These are phyloP conservation scores for Anthracocystis panici-leucophaei DNA, from an alignment of 1,284 basidiomycete genomes.

Conservation along the genomic window DNA sequence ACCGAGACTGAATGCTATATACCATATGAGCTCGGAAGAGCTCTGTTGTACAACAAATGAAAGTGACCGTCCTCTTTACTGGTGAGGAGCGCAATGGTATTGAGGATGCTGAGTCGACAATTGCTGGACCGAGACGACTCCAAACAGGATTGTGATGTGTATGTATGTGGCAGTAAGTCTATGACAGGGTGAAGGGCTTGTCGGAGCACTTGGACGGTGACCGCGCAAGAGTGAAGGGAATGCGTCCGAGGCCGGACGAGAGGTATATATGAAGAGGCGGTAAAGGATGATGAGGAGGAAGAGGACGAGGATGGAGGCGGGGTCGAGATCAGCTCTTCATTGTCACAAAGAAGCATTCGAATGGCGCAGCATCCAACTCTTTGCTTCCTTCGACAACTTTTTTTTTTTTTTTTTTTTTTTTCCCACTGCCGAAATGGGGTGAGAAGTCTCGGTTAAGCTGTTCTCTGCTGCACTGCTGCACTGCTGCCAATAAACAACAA, in stretches of 20 bases:
- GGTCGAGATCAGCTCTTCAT: too few relatives aligned
- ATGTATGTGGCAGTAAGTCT: background rate
- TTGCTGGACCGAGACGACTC: background rate
- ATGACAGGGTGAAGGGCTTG: background rate
- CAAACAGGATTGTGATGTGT: background rate
- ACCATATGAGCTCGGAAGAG: background rate
- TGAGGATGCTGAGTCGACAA: conserved; percentile 2
- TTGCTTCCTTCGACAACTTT: too few relatives aligned
- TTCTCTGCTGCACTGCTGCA: too few relatives aligned
- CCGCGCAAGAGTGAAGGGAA: background rate
- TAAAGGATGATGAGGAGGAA: background rate
- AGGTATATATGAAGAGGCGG: conserved; percentile 5
- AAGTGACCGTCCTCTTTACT: background rate
- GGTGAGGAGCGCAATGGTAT: conserved; percentile 15
- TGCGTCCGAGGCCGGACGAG: background rate
- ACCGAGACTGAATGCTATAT: conserved; percentile 15
- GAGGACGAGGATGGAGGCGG: background rate
- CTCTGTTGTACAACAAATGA: conserved; percentile 21
- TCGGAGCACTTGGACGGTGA: background rate
- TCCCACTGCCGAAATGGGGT: too few relatives aligned
- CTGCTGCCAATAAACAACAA: too few relatives aligned
- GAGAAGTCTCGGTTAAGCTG: too few relatives aligned
- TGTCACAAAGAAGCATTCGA: too few relatives aligned
- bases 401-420: background rate
- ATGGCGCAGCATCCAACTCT: too few relatives aligned